phyloP scores from a whole-genome alignment of 2,329 filamentous ascomycete species.

The Exophiala sideris region DNA sequence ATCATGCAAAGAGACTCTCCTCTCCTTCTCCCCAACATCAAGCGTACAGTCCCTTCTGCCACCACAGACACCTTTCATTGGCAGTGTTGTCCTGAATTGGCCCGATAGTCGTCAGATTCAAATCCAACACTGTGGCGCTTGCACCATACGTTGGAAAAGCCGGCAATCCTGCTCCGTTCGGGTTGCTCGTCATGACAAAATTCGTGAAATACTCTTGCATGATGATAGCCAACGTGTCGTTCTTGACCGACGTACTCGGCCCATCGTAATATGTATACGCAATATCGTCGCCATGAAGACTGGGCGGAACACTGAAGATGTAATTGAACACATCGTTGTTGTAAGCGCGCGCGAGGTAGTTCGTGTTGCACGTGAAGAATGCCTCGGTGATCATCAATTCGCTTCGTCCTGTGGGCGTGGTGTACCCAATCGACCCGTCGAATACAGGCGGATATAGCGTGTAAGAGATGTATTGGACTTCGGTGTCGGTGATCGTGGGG shows the following conservation, averaged over 20 bases:
- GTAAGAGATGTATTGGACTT: constrained; percentile 43
- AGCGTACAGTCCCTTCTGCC: constrained; percentile 50
- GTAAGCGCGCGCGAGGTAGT: constrained; percentile 50
- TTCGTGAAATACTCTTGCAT: constrained; percentile 34
- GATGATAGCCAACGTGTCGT: constrained; percentile 2
- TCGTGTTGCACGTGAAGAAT: constrained; percentile 51
- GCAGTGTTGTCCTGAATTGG: constrained; percentile 45
- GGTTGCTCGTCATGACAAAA: constrained; percentile 35
- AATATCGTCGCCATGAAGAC: constrained; percentile 52
- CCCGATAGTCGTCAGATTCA: constrained; percentile 44
- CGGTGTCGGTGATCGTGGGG: constrained; percentile 28
- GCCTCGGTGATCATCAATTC: constrained; percentile 43
- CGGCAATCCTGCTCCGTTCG: constrained; percentile 36
- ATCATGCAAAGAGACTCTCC: no score
- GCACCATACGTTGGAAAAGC: constrained; percentile 47
- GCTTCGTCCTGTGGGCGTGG: constrained; percentile 41
- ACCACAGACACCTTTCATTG: constrained; percentile 51
- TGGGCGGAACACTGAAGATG: constrained; percentile 52
- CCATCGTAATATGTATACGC: constrained; percentile 51
- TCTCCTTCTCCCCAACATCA: neutral
- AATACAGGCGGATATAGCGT: constrained; percentile 52
- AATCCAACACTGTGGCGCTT: constrained; percentile 42
- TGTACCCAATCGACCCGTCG: constrained; percentile 48
- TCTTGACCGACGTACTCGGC: constrained; percentile 29
- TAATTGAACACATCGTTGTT: constrained; percentile 51